Base-by-base conservation (phyloP, 208 protist species). In the Wallacemonas sp. region DNA sequence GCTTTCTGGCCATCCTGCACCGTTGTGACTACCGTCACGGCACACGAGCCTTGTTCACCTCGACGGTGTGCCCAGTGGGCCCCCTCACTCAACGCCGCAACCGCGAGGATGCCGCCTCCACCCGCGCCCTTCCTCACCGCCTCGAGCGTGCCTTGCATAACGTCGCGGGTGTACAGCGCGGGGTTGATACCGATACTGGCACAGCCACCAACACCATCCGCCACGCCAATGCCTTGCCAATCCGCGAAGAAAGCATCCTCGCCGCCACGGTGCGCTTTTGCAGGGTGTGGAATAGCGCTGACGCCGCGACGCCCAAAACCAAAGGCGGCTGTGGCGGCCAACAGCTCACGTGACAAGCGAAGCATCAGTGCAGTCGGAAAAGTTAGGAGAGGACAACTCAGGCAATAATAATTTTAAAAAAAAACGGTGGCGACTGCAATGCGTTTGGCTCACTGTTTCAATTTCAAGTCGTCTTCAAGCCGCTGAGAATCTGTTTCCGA, bases 161-260 rank as follows among this genome's bases (percentile, higher is more conserved):
- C 77, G 56, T 89, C 87, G 15, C 87, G 75, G 5, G 90, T 92
- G 68, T 88, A 96, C 21, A 87, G 54, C 14, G 82, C 84, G 5
- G 90, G 87, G 55, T 96, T 86, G 19, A 94, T 83, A 42, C 82
- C 80, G 2, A 79, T 62, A 1, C 67, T 66, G 9, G 90, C 87
- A 49, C 88, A 93, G 15, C 90, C 90, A 39, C 90, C 90, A 26
- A 96, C 87, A 19, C 90, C 90, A 58, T 96, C 90, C 1, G 87
- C 90, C 2, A 96, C 87, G 36, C 87, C 86, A 33, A 96, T 77
- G 21, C 77, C 86, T n/a, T 67, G 75, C 19, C 74, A 61, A 62
- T 96, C 87, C 14, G 85, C 75, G 62, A 92, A 72, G 65, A 87
- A 94, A 12, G 90, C 86, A 60, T 96, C 90, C 58, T 96, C 87